Base-by-base conservation (phyloP, 2,329 filamentous ascomycete genomes). In the Venturia nashicola region DNA sequence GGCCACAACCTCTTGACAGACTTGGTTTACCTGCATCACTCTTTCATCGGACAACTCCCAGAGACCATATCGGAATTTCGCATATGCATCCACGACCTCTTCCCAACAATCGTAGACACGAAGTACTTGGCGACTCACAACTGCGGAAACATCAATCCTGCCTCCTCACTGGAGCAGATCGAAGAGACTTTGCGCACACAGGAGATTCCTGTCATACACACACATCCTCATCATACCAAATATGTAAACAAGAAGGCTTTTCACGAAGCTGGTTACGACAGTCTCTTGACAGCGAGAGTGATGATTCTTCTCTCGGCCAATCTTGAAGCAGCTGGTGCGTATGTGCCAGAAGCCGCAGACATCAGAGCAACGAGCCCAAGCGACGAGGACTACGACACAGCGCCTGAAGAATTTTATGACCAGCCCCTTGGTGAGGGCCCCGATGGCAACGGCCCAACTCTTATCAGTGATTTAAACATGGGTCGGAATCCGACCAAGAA, bases 1-100 rank as follows among this genome's bases (percentile, higher is more conserved):
- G 85, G 85, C 0, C 85, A 89, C 73, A 88, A 89, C 68, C 77
- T 84, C 65, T 83, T 88, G 67, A 80, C 81, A 1, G 85, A 89
- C 67, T 75, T 89, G 3, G 79, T 83, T 43, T 87, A 87, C 68
- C 72, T 88, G 43, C 85, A 87, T 71, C 73, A 77, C n/a, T 80
- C 79, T 1, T 89, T 89, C 71, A 76, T 87, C 61, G 83, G 83
- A 0, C 67, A 73, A 1, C 74, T 88, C 1, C 86, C 86, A 0
- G 72, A 76, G 2, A 80, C 75, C 0, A 71, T 86, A 1, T 75
- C 78, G 2, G 79, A 80, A 27, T 89, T 88, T 68, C 74, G 78
- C 46, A 65, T 71, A 6, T 70, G 73, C 2, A 76, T 86, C 1
- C 79, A 84, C 67, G 68, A 76, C 12, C 68, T 83, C 3, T 86